A percentile compares a stretch with the other conserved stretches of the same genome.
Evolutionary conservation across 2,329 filamentous ascomycete genomes (phyloP).

Genomic region (Fusarium citri): DNA sequence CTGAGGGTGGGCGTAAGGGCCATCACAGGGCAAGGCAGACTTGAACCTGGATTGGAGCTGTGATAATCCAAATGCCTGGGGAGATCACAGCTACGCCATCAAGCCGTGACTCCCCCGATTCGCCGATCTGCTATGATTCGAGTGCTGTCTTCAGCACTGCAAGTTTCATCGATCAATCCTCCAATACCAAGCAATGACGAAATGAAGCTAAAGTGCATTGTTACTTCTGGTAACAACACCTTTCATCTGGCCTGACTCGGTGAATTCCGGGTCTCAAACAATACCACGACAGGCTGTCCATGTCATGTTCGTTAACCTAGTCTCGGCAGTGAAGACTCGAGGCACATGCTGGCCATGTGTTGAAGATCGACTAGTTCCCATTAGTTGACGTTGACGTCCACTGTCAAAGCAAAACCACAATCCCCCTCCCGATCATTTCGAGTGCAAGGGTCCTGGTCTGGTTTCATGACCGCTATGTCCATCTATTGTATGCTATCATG

Average conservation of each 20-base stretch:
- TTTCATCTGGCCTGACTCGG: neutral
- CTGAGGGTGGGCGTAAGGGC: slow-evolving; percentile 8
- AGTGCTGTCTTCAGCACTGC: neutral
- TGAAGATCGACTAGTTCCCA: slow-evolving; percentile 23
- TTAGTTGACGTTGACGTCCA: slow-evolving; percentile 19
- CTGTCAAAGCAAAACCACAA: slow-evolving; percentile 2
- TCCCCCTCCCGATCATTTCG: slow-evolving; percentile 18
- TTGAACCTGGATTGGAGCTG: slow-evolving; percentile 3
- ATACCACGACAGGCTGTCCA: neutral
- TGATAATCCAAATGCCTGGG: neutral
- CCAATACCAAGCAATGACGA: slow-evolving; percentile 8
- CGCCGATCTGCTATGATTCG: neutral
- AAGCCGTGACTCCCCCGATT: slow-evolving; percentile 8
- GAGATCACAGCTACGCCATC: slow-evolving; percentile 2
- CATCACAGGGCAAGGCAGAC: slow-evolving; percentile 21
- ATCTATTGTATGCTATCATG: slow-evolving; percentile 12
- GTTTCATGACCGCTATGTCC: slow-evolving; percentile 31
- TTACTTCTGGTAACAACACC: neutral
- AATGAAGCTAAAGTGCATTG: neutral
- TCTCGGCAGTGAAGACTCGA: slow-evolving; percentile 8
- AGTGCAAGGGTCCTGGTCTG: slow-evolving; percentile 22
- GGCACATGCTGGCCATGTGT: slow-evolving; percentile 7
- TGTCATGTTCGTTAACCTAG: neutral
- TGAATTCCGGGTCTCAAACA: neutral
- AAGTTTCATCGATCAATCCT: slow-evolving; percentile 13